A percentile compares a stretch with the other conserved stretches of the same genome.
These are phyloP conservation scores for Boletus vinaceobasis DNA, from an alignment of 768 basidiomycete genomes.

Conservation along the genomic window DNA sequence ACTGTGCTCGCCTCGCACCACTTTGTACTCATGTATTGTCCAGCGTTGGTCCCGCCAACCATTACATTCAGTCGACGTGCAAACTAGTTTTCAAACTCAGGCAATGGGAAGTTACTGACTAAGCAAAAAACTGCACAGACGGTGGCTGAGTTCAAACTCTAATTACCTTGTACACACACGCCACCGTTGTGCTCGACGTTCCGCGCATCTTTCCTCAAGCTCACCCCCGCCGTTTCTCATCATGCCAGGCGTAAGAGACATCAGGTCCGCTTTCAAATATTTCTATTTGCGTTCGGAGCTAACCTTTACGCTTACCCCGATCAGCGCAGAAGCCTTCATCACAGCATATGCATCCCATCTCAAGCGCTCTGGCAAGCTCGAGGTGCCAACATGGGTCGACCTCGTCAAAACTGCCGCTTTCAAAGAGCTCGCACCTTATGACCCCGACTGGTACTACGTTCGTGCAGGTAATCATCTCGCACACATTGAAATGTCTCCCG, in stretches of 20 bases:
- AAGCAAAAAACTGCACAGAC: constrained; percentile 41
- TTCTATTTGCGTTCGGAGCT: background rate
- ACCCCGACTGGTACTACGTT: constrained; percentile 99
- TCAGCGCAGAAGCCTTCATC: constrained; percentile 92
- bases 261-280: constrained; percentile 46
- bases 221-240: constrained; percentile 28
- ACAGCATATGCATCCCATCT: constrained; percentile 91
- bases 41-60: too few species aligned
- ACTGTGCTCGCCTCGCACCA: too few species aligned
- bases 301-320: background rate
- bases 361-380: constrained; percentile 98
- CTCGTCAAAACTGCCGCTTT: constrained; percentile 96
- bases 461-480: constrained; percentile 75
- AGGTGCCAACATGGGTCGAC: constrained; percentile 98
- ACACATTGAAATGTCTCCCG: background rate
- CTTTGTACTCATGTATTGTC: too few species aligned
- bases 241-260: constrained; percentile 84
- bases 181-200: constrained; percentile 46
- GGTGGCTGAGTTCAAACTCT: constrained; percentile 35
- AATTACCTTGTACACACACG: constrained; percentile 42
- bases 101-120: constrained; percentile 26
- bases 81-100: too few species aligned
- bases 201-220: constrained; percentile 31
- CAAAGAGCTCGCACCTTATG: constrained; percentile 99
- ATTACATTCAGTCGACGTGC: too few species aligned